Evolutionary conservation across 2,329 filamentous ascomycete genomes (phyloP).

Genomic region (Hypoxylon rubiginosum): DNA sequence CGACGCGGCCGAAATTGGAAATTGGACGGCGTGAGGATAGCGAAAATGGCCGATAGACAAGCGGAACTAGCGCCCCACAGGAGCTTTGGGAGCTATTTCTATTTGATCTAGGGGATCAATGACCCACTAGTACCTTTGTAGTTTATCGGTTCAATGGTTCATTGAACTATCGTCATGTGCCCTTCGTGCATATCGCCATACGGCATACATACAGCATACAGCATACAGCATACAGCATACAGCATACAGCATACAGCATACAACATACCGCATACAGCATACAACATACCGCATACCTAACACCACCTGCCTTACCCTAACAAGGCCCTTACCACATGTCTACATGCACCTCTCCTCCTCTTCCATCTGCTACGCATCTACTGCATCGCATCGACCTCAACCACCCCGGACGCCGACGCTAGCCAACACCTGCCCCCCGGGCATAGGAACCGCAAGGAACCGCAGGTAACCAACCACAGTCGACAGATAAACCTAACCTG

Average conservation of each 20-base stretch:
- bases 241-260: not conserved
- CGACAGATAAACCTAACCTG: conserved; percentile 31
- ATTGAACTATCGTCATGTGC: conserved; percentile 38
- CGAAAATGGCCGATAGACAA: conserved; percentile 1
- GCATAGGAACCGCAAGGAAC: not conserved
- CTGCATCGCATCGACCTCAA: no score
- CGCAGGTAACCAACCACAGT: conserved; percentile 33
- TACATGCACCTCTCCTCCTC: not conserved
- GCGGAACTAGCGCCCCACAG: conserved; percentile 18
- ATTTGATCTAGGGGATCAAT: not conserved
- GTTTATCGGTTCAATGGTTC: conserved; percentile 26
- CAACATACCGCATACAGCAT: conserved; percentile 4
- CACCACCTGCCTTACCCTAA: not conserved
- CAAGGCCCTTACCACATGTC: not conserved
- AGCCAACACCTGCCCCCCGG: not conserved
- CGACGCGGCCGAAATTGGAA: conserved; percentile 14
- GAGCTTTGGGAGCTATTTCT: conserved; percentile 22
- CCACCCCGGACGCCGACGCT: not conserved
- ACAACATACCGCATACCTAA: not conserved
- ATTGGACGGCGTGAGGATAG: not conserved
- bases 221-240: conserved; percentile 4
- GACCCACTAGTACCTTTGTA: conserved; percentile 27
- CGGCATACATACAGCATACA: not conserved
- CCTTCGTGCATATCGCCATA: conserved; percentile 31
- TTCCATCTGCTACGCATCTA: not conserved